Conservation (phyloP, 2,329 filamentous ascomycete genomes). For the Escovopsis sp. region DNA sequence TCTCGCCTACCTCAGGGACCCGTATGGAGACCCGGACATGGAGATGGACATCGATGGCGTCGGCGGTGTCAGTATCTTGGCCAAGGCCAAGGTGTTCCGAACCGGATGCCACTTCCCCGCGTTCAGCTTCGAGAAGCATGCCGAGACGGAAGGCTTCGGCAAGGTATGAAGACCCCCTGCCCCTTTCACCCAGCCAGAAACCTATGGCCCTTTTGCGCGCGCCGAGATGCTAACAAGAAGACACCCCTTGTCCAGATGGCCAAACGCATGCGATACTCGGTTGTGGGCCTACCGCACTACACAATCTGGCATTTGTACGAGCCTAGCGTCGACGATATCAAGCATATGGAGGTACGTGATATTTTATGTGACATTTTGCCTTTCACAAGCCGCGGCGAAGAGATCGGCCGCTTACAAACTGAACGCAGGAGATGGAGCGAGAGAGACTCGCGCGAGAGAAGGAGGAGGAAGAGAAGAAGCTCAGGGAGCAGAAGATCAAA, state of each 20-base stretch:
- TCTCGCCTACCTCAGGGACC: slow-evolving; percentile 88
- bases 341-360: slow-evolving; percentile 69
- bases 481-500: slow-evolving; percentile 57
- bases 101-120: slow-evolving; percentile 94
- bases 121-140: slow-evolving; percentile 97
- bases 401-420: no score
- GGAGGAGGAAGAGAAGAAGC: slow-evolving; percentile 52
- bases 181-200: no score
- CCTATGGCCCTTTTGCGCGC: no score
- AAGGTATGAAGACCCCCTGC: slow-evolving; percentile 75
- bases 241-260: slow-evolving; percentile 54
- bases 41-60: slow-evolving; percentile 99
- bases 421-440: slow-evolving; percentile 69
- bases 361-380: not conserved
- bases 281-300: slow-evolving; percentile 91
- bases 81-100: slow-evolving; percentile 90
- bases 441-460: slow-evolving; percentile 67
- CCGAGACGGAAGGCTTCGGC: slow-evolving; percentile 95
- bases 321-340: slow-evolving; percentile 92
- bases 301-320: slow-evolving; percentile 99
- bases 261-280: slow-evolving; percentile 86
- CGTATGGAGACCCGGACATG: slow-evolving; percentile 95
- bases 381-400: no score
- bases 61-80: slow-evolving; percentile 90
- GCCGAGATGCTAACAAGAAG: not conserved